These are phyloP conservation scores for Fusarium humuli DNA, from an alignment of 2,329 filamentous ascomycete species.

Conservation along the genomic window DNA sequence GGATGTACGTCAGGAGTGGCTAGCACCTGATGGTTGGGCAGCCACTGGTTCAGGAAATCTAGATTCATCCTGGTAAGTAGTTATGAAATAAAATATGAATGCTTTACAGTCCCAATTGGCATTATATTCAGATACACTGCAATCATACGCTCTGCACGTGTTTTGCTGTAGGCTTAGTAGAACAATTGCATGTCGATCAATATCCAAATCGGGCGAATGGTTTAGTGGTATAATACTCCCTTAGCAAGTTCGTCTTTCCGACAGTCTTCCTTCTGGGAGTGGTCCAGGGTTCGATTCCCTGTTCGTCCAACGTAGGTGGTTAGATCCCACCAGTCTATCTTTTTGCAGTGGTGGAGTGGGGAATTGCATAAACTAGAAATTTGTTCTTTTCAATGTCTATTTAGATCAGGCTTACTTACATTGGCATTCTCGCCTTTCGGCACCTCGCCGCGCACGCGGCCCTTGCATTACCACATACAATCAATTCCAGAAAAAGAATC, in stretches of 20 bases:
- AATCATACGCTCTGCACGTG: not conserved
- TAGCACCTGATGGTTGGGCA: not conserved
- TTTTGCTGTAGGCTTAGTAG: not conserved
- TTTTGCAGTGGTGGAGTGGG: not conserved
- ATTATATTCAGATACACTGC: rapidly evolving
- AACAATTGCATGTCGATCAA: not conserved
- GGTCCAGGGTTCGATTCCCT: not conserved
- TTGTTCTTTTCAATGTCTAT: no score
- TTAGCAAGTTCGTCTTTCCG: not conserved
- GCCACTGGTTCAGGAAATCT: not conserved
- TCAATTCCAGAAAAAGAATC: no score
- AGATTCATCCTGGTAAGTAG: not conserved
- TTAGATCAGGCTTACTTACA: no score
- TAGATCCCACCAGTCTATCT: rapidly evolving
- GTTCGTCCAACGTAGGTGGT: not conserved
- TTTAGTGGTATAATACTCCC: not conserved
- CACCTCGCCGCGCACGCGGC: no score
- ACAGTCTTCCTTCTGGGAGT: not conserved
- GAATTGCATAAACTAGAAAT: no score
- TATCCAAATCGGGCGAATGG: not conserved
- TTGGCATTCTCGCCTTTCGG: no score
- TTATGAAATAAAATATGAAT: not conserved
- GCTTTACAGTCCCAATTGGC: not conserved
- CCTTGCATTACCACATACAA: no score
- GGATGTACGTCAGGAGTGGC: not conserved